Evolutionary conservation across 495 filamentous ascomycete genomes (phyloP).

Genomic region (Aspergillus steynii): DNA sequence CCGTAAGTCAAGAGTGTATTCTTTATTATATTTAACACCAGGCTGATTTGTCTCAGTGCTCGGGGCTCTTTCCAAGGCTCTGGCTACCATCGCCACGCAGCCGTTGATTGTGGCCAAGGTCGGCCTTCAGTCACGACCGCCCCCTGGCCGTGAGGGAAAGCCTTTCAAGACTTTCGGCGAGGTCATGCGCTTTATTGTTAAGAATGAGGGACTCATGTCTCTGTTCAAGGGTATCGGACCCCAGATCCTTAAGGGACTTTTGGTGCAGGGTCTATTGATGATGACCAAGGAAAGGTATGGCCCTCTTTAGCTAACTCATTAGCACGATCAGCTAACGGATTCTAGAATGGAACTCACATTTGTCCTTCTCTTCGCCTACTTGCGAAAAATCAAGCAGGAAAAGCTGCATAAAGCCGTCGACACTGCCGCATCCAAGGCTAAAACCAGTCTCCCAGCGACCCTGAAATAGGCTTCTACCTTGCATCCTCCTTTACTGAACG

Average conservation of each 20-base stretch:
- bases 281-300: slow-evolving; percentile 97
- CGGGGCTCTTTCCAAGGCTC: slow-evolving; percentile 87
- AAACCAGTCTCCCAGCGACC: slow-evolving; percentile 45
- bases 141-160: slow-evolving; percentile 79
- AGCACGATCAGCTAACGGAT: slow-evolving; percentile 26
- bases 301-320: neutral
- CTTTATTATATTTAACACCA: neutral
- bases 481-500: neutral
- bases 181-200: slow-evolving; percentile 89
- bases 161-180: slow-evolving; percentile 94
- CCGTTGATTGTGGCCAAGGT: slow-evolving; percentile 98
- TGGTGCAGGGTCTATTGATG: slow-evolving; percentile 96
- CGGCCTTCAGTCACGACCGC: slow-evolving; percentile 89
- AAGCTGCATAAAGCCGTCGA: slow-evolving; percentile 69
- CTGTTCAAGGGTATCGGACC: slow-evolving; percentile 97
- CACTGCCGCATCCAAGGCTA: slow-evolving; percentile 36
- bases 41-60: slow-evolving; percentile 59
- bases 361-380: slow-evolving; percentile 79
- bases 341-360: slow-evolving; percentile 86
- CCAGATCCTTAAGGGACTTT: slow-evolving; percentile 86
- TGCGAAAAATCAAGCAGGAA: slow-evolving; percentile 67
- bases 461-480: slow-evolving; percentile 35
- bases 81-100: slow-evolving; percentile 92
- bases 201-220: slow-evolving; percentile 78
- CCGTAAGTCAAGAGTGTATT: slow-evolving; percentile 53